Evolutionary conservation across 768 basidiomycete species (phyloP), one percentile per base, ranked within the genome.

Genomic region (Russula brevipes): DNA sequence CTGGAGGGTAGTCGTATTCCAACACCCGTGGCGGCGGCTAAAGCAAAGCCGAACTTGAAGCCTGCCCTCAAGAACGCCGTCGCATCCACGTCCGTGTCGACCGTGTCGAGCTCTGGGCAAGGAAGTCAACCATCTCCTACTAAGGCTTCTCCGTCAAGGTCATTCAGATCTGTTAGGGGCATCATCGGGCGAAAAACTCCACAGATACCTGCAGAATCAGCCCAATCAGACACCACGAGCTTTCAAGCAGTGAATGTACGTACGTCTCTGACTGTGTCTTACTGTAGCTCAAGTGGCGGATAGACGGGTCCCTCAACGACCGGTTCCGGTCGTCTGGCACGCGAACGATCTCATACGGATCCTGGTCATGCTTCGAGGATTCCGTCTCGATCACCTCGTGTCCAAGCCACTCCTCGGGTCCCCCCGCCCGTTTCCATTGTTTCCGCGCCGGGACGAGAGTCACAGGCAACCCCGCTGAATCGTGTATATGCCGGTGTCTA

Each of bases 321-420:
- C 16, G 30, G 30, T 17, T 46, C 58, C 6, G 55, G 46, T 33
- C 44, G 51, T 57, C 30, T 56, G 4, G 44, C 44, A 6, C 67
- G 59, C 50, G 67, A 66, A 30, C 60, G 67, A 42, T 68, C 67
- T 45, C 55, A 66, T 10, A 68, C 67, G 17, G 67, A 68, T 36
- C 67, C 67, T 24, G 67, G 67, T 7, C 61, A 61, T 42, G 49
- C 44, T 47, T 66, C 65, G 10, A 62, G 31, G 51, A 66, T 66
- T 42, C 66, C 66, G 5, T 65, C 63, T 36, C 57, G 57, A 2
- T 56, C 64, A 30, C 54, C 59, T 35, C 39, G 51, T 59, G 35
- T 57, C 30, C 60, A 16, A 6, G 17, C 54, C 5, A 60, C 65
- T 4, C 53, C 67, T 57, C 67, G 65, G 33, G n/a, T 60, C 4